Evolutionary conservation across 208 protist genomes (phyloP).

Genomic region (Leishmania braziliensis): DNA sequence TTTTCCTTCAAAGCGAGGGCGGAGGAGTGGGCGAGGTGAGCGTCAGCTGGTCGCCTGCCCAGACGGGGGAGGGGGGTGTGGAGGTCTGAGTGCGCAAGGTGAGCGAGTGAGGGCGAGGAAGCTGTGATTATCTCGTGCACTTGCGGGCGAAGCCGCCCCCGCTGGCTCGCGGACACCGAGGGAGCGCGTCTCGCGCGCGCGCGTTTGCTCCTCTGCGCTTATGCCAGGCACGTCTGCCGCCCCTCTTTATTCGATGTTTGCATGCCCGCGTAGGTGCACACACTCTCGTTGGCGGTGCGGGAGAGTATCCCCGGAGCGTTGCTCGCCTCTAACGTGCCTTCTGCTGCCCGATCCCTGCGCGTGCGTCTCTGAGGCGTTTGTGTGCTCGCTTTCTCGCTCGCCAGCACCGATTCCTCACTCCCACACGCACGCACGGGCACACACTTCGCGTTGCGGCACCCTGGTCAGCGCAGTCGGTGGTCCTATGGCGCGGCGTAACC

Average conservation of each 20-base stretch:
- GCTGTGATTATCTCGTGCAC: neutral
- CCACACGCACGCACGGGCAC: neutral
- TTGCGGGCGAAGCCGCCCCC: neutral
- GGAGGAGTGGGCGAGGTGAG: neutral
- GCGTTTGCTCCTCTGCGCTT: too few relatives aligned
- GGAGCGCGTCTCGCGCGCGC: too few relatives aligned
- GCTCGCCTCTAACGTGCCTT: neutral
- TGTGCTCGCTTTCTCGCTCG: neutral
- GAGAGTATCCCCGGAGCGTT: neutral
- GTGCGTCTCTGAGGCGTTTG: too few relatives aligned
- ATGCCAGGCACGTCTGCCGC: neutral
- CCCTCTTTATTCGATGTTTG: neutral
- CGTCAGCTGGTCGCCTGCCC: neutral
- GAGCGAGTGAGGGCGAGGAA: neutral
- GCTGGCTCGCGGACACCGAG: neutral
- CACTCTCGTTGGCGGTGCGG: neutral
- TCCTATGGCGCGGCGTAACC: conserved; percentile 7
- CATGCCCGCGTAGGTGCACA: neutral
- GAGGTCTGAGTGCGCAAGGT: neutral
- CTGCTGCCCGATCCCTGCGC: neutral
- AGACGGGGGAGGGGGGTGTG: neutral
- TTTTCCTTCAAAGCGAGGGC: neutral
- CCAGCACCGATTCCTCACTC: too few relatives aligned
- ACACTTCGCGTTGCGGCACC: too few relatives aligned
- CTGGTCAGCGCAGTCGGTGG: conserved; percentile 13